These are phyloP conservation scores for Pleurotus sapidus DNA, from an alignment of 768 basidiomycete genomes.

Conservation along the genomic window DNA sequence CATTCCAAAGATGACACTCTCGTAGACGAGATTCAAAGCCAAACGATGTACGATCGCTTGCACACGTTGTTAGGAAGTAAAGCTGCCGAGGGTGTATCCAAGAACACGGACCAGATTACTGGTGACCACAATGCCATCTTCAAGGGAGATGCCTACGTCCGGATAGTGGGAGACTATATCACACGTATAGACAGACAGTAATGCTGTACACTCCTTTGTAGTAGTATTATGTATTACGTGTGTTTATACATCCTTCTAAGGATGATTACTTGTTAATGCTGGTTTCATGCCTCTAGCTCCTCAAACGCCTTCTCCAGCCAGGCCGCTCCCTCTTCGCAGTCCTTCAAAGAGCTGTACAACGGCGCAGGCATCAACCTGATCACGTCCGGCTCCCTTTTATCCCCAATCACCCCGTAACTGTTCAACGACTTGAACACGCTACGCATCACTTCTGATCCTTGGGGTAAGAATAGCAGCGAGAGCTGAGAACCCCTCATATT, in stretches of 20 bases:
- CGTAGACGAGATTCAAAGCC: slow-evolving; percentile 61
- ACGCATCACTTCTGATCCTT: slow-evolving; percentile 63
- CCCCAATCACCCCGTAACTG: slow-evolving; percentile 80
- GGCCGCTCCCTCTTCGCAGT: slow-evolving; percentile 68
- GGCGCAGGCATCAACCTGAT: slow-evolving; percentile 86
- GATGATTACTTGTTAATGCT: background rate
- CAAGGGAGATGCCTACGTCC: slow-evolving; percentile 35
- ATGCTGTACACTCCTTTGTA: too few species aligned
- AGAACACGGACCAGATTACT: slow-evolving; percentile 37
- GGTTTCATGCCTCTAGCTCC: slow-evolving; percentile 11
- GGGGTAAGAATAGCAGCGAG: slow-evolving; percentile 76
- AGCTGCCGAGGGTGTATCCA: slow-evolving; percentile 15
- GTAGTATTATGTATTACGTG: too few species aligned
- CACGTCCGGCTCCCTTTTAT: slow-evolving; percentile 89
- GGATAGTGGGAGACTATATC: slow-evolving; percentile 43
- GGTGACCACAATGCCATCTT: slow-evolving; percentile 59
- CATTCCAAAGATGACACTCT: slow-evolving; percentile 74
- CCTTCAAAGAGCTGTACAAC: slow-evolving; percentile 80
- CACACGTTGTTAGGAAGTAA: slow-evolving; percentile 26
- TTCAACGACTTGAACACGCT: slow-evolving; percentile 59
- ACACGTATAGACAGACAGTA: background rate
- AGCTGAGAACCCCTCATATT: slow-evolving; percentile 81
- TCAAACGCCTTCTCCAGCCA: slow-evolving; percentile 61
- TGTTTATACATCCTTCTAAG: background rate
- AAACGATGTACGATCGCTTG: slow-evolving; percentile 58